A percentile compares a stretch with the other conserved stretches of the same genome.
Evolutionary conservation across 495 filamentous ascomycete genomes (phyloP).

Genomic region (Penicillium robsamsonii): DNA sequence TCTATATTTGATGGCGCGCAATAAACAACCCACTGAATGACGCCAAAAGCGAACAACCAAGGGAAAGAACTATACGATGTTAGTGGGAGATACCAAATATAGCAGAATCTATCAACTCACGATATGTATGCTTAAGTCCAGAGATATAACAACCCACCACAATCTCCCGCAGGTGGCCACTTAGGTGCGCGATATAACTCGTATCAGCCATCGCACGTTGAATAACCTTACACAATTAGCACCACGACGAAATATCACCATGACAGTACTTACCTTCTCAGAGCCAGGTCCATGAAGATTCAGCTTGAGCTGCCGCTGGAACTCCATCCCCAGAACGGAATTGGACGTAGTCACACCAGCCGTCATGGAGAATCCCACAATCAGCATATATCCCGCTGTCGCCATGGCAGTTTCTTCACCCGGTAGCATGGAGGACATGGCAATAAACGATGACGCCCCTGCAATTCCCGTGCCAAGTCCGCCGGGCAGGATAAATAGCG

Average conservation of each 20-base stretch:
- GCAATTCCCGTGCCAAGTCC: constrained; percentile 57
- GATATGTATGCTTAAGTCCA: constrained; percentile 38
- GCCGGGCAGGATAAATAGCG: constrained; percentile 61
- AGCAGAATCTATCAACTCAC: constrained; percentile 19
- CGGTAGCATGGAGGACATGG: constrained; percentile 53
- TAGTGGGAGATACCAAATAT: background rate
- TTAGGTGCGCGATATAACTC: constrained; percentile 34
- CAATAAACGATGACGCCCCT: constrained; percentile 53
- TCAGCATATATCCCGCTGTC: constrained; percentile 52
- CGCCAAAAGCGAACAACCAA: constrained; percentile 28
- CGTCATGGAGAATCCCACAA: constrained; percentile 50
- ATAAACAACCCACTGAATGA: constrained; percentile 31
- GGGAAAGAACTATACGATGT: constrained; percentile 28
- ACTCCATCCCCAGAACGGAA: constrained; percentile 37
- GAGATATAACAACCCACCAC: constrained; percentile 37
- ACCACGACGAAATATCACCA: background rate
- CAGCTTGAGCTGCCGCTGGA: constrained; percentile 29
- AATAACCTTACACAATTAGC: constrained; percentile 31
- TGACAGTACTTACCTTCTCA: constrained; percentile 19
- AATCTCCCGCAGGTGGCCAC: constrained; percentile 30
- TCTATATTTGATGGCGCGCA: constrained; percentile 25
- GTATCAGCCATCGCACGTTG: constrained; percentile 36
- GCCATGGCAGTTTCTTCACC: constrained; percentile 54
- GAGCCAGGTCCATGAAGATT: constrained; percentile 31
- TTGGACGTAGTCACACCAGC: constrained; percentile 52